A percentile compares a stretch with the other conserved stretches of the same genome.
Conservation (phyloP, 306 rosid genomes). For the Cucumis melo region DNA sequence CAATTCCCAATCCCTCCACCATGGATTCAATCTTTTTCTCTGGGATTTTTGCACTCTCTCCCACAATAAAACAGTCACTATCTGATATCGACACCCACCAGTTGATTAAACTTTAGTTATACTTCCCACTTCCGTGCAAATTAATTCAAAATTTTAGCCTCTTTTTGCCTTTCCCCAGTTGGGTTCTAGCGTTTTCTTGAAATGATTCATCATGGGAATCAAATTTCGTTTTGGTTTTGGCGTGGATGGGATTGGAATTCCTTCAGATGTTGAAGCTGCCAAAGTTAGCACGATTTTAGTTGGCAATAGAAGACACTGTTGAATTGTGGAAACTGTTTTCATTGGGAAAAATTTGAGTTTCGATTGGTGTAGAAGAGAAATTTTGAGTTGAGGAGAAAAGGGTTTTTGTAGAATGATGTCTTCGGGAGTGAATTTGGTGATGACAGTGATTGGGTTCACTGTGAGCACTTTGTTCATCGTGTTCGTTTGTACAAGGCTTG, state of each 20-base stretch:
- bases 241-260: not conserved
- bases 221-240: not conserved
- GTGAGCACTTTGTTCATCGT: constrained; percentile 92
- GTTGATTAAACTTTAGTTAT: not conserved
- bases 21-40: not conserved
- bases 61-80: constrained; percentile 6
- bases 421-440: constrained; percentile 74
- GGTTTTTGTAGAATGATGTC: constrained; percentile 40
- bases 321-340: not conserved
- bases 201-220: not conserved
- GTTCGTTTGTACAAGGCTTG: constrained; percentile 72
- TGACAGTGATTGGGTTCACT: constrained; percentile 93
- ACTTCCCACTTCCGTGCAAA: not conserved
- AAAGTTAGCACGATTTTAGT: constrained; percentile 1
- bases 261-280: not conserved
- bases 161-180: not conserved
- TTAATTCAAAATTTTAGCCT: not conserved
- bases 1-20: not conserved
- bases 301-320: not conserved
- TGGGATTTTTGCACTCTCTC: not conserved
- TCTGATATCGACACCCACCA: constrained; percentile 4
- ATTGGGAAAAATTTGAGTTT: constrained; percentile 6
- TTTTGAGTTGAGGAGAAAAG: not conserved
- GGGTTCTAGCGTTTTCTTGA: not conserved
- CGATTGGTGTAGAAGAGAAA: not conserved